Evolutionary conservation across 176 grass and related monocot genomes (phyloP).

Genomic region (Oryza glumipatula): DNA sequence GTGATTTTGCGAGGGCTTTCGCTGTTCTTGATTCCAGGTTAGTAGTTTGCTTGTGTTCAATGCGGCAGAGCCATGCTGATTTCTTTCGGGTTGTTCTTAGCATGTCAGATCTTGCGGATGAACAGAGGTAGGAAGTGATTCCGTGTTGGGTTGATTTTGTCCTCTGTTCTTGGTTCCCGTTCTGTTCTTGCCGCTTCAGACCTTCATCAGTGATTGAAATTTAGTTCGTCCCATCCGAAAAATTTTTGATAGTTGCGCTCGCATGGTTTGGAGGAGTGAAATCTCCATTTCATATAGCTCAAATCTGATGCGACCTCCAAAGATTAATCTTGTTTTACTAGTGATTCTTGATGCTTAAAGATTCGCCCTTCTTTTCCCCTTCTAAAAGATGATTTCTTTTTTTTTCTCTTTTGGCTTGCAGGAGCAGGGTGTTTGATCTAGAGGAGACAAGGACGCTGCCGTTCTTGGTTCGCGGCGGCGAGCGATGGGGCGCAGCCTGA

Average conservation of each 20-base stretch:
- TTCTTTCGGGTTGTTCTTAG: background rate
- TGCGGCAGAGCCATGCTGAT: too few species aligned
- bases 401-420: background rate
- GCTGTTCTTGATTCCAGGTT: constrained; percentile 38
- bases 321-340: background rate
- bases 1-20: background rate
- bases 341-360: constrained; percentile 6
- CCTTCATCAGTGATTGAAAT: too few species aligned
- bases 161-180: too few species aligned
- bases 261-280: background rate
- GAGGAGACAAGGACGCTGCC: background rate
- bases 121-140: background rate
- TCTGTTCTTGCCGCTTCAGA: background rate
- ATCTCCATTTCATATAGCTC: background rate
- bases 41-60: constrained; percentile 10
- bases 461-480: background rate
- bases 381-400: background rate
- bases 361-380: background rate
- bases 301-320: background rate
- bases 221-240: background rate
- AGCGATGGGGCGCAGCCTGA: constrained; percentile 73
- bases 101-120: background rate
- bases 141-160: too few species aligned
- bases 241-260: background rate
- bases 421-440: background rate